Evolutionary conservation across 352 stramenopile genomes (phyloP).

Genomic region (Phytophthora pisi): DNA sequence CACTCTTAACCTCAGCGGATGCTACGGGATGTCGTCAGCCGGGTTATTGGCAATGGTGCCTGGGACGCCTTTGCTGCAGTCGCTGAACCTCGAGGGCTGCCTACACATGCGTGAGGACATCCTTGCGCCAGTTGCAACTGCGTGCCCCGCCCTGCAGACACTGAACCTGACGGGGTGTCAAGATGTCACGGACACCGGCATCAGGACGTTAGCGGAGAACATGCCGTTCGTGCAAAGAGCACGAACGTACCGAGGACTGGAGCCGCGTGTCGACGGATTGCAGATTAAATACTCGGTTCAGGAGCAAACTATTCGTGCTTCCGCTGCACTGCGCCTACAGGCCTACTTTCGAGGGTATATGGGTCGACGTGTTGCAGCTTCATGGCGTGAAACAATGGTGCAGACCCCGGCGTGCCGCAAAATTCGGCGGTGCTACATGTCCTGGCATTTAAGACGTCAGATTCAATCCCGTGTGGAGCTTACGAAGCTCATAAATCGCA

Average conservation of each 20-base stretch:
- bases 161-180: slow-evolving; percentile 79
- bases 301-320: slow-evolving; percentile 75
- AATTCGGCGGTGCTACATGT: slow-evolving; percentile 60
- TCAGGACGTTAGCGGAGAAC: slow-evolving; percentile 69
- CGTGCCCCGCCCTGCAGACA: slow-evolving; percentile 61
- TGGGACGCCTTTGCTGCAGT: slow-evolving; percentile 61
- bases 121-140: slow-evolving; percentile 55
- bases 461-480: slow-evolving; percentile 40
- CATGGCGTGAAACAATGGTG: slow-evolving; percentile 63
- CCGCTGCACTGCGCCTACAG: slow-evolving; percentile 72
- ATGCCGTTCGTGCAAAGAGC: slow-evolving; percentile 72
- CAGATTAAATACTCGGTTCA: slow-evolving; percentile 77
- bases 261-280: slow-evolving; percentile 54
- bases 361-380: slow-evolving; percentile 50
- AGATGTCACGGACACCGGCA: slow-evolving; percentile 77
- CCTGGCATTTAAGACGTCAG: slow-evolving; percentile 50
- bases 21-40: slow-evolving; percentile 60
- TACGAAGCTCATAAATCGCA: slow-evolving; percentile 39
- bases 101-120: slow-evolving; percentile 74
- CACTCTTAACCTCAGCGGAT: slow-evolving; percentile 64
- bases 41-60: slow-evolving; percentile 58
- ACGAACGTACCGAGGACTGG: slow-evolving; percentile 60
- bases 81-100: slow-evolving; percentile 74
- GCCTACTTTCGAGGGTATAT: slow-evolving; percentile 65
- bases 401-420: slow-evolving; percentile 50